Evolutionary conservation across 495 filamentous ascomycete species (phyloP), one percentile per base, ranked within the genome.

Genomic region (Penicillium antarcticum): DNA sequence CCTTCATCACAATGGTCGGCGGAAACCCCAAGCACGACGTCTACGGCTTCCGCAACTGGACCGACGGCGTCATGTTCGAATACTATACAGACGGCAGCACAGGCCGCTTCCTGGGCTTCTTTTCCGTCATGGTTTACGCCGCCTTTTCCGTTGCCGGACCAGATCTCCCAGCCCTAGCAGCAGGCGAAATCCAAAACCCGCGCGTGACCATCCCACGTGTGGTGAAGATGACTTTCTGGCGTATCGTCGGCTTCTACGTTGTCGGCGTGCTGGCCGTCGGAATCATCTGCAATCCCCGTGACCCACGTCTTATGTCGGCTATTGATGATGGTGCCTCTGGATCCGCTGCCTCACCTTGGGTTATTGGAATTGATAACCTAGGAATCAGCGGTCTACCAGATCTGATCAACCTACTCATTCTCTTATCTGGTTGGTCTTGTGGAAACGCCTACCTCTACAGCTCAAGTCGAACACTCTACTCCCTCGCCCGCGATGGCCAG

Each of bases 231-330:
- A 87, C 87, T 29, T 92, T 95, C 70, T 91, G 84, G 76, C 87
- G 90, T 51, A 90, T 95, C 60, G 66, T 85, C 38, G 80, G 92
- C 65, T 94, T 95, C 74, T 95, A 92, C 66, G 68, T 77, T 14
- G 51, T 81, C 24, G 78, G 76, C 4, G 73, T 75, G 12, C 68
- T 84, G 9, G 74, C 73, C 8, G 79, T 84, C 35, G 73, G 78
- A 29, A 72, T 80, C 16, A 67, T 79, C 26, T 72, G 79, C 50
- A 68, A 69, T 17, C 63, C 67, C 21, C 66, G 72, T 33, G 80
- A 89, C 49, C 24, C 52, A 0, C 59, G 66, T 14, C 79, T 92
- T 4, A 75, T 89, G 4, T 72, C 71, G 3, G 73, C 71, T n/a
- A 71, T 76, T 7, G 62, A 69, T 16, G 62, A 66, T 18, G 71